phyloP scores from a whole-genome alignment of 2,329 filamentous ascomycete species.

The Stachybotrys elegans region DNA sequence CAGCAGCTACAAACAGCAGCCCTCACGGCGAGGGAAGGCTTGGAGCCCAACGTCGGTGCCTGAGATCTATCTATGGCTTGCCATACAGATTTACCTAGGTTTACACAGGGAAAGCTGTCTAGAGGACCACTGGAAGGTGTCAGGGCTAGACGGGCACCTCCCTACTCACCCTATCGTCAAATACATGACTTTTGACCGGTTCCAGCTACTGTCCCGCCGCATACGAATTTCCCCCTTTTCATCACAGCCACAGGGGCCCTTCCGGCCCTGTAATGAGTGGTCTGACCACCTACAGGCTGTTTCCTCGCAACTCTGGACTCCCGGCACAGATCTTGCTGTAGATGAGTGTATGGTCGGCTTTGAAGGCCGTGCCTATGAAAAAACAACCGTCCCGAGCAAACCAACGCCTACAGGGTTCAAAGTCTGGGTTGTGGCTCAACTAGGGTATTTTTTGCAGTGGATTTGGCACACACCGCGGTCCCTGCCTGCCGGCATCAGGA shows the following conservation, averaged over 20 bases:
- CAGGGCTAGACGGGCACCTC: background rate
- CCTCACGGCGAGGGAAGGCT: too few species aligned
- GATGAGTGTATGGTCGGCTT: slow-evolving; percentile 8
- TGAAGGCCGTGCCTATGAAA: slow-evolving; percentile 1
- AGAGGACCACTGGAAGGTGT: slow-evolving; percentile 8
- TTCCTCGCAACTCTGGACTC: slow-evolving; percentile 1
- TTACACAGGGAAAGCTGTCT: slow-evolving; percentile 5
- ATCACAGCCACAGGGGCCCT: background rate
- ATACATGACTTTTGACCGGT: slow-evolving; percentile 8
- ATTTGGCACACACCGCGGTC: too few species aligned
- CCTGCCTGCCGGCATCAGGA: too few species aligned
- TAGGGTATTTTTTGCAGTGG: slow-evolving; percentile 8
- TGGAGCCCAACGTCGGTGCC: slow-evolving; percentile 4
- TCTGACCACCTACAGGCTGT: slow-evolving; percentile 5
- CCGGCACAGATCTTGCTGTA: slow-evolving; percentile 3
- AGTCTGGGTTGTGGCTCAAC: slow-evolving; percentile 5
- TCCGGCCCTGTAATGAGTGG: too few species aligned
- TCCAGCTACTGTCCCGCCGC: background rate
- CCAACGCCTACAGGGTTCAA: slow-evolving; percentile 5
- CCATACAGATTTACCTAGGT: slow-evolving; percentile 9
- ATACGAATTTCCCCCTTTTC: background rate
- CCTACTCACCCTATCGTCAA: slow-evolving; percentile 5
- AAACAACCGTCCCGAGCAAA: slow-evolving; percentile 2
- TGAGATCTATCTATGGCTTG: slow-evolving; percentile 10
- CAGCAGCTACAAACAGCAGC: too few species aligned